Percentiles rank a stretch among this genome's conserved stretches.
Conservation (phyloP, 306 rosid species). For the Gastrolobium bilobum region DNA sequence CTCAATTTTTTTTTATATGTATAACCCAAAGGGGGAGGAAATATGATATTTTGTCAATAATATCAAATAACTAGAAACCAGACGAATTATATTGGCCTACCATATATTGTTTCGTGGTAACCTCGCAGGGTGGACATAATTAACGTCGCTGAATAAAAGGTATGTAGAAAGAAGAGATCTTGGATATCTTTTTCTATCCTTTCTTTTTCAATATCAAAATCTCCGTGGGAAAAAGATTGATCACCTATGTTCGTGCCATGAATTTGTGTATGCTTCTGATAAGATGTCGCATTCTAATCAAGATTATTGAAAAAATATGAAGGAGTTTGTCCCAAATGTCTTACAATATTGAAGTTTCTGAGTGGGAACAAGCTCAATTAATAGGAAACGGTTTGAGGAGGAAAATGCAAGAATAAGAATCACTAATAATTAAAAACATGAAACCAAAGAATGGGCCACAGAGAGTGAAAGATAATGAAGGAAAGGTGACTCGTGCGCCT, state of each 20-base stretch:
- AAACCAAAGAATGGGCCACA: conserved; percentile 50
- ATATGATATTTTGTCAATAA: conserved; percentile 43
- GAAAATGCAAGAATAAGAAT: conserved; percentile 41
- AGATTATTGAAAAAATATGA: conserved; percentile 41
- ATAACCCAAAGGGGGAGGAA: conserved; percentile 7
- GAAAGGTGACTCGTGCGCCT: conserved; percentile 38
- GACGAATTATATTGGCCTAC: conserved; percentile 38
- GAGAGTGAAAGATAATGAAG: conserved; percentile 33
- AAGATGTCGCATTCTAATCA: conserved; percentile 39
- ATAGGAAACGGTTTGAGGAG: conserved; percentile 33
- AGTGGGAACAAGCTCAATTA: conserved; percentile 30
- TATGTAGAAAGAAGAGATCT: conserved; percentile 20
- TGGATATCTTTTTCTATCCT: conserved; percentile 10
- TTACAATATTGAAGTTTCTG: conserved; percentile 9
- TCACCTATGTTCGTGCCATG: conserved; percentile 3
- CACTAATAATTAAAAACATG: conserved; percentile 49
- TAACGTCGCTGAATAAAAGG: conserved; percentile 3
- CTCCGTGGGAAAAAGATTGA: conserved; percentile 28
- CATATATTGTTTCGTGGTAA: conserved; percentile 33
- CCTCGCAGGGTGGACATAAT: conserved; percentile 24
- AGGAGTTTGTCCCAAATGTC: conserved; percentile 59
- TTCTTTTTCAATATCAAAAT: conserved; percentile 15
- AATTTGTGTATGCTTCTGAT: conserved; percentile 20
- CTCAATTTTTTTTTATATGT: not conserved
- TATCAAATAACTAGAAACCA: not conserved